Evolutionary conservation across 768 basidiomycete species (phyloP), one percentile per base, ranked within the genome.

Genomic region (Scleroderma bovista): DNA sequence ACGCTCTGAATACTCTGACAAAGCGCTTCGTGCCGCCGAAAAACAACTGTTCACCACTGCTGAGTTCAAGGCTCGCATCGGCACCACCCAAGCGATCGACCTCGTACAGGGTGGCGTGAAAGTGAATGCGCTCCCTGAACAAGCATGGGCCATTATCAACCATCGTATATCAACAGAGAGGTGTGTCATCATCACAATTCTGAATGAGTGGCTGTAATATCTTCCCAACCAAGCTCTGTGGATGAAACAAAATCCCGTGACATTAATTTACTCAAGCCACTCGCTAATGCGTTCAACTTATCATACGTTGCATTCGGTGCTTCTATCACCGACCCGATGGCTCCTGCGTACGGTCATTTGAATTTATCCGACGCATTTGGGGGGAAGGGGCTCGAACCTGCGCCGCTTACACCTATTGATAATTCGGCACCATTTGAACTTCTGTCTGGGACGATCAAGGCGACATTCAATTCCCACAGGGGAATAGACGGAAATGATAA

Each of bases 51-150:
- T 51, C 13, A 22, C 13, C 26, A 38, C 46, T 56, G 22, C 20
- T 29, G 24, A 29, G 8, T 23, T 73, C 48, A 71, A 70, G 48
- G 78, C 73, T 53, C 61, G 81, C 9, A 70, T 81, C 3, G 74
- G 80, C 31, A 90, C 86, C 3, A 90, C 89, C 1, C 86, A 89
- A 63, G 90, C 90, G 1, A 76, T 85, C 39, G 88, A 90, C 58
- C 60, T 93, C 16, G 75, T 82, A 34, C 68, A 72, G 19, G 81
- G 81, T 19, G 84, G 82, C 10, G 77, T 83, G 26, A 89, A 90
- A 66, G 73, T 75, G 23, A 92, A 92, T 59, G 88, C 89, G 22
- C 75, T 93, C 22, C 90, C 90, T 1, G 89, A 92, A 64, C 72
- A 69, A 50, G 84, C 79, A 1, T 81, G 72, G 62, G 85, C 82